Evolutionary conservation across 2,329 filamentous ascomycete species (phyloP), one percentile per base, ranked within the genome.

Genomic region (Thielaviopsis ethacetica): DNA sequence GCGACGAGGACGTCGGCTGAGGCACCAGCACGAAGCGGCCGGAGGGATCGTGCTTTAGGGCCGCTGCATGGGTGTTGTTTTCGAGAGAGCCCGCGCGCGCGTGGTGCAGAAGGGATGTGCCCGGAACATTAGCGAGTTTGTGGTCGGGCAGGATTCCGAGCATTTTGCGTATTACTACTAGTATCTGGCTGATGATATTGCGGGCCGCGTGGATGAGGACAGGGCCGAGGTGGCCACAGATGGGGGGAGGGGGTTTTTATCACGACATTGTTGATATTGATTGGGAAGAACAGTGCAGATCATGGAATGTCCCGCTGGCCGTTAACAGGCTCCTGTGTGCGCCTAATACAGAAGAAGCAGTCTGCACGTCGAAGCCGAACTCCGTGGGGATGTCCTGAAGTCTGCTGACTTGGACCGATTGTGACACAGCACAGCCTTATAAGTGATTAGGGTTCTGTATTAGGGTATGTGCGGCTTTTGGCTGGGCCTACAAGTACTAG

Each of bases 1-100:
- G 73, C 7, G 72, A 72, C 17, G 72, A 74, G 53, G 71, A 68
- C 9, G 73, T 74, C 10, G 76, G 76, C 59, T 75, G 73, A 5
- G 76, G 76, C 12, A 72, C 71, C n/a, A 79, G 69, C n/a, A 75
- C 69, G 56, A 77, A 71, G 24, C 44, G 47, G 12, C 61, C 61
- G 10, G 58, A 47, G 5, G 63, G 58, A 44, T 68, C 66, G 56
- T 65, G 66, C 61, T 68, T 67, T 27, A 68, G 61, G 54, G 17
- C n/a, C 21, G 44, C 1, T 10, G 17, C 44, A 19, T 49, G 44
- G 44, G n/a, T 5, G 44, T 12, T 19, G 44, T 21, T 44, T 44
- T 44, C 38, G 17, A n/a, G n/a, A 19, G 17, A 49, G 6, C 21
- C n/a, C 2, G 5, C 4, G 15, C n/a, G n/a, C n/a, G 9, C 4